Base-by-base conservation (phyloP, 164 flowering plant species). In the Vitis labrusca region DNA sequence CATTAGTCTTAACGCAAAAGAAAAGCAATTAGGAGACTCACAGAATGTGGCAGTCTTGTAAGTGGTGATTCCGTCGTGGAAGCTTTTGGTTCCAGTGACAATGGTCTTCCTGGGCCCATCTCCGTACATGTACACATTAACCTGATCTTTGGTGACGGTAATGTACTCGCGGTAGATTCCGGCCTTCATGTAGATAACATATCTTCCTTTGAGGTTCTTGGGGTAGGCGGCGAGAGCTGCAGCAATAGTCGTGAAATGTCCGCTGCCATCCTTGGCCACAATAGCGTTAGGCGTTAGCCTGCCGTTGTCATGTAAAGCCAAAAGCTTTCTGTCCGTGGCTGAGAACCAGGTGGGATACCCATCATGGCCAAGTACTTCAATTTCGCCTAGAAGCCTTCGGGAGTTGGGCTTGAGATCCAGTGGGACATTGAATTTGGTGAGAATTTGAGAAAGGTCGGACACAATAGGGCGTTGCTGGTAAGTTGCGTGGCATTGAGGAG, bases 251-350 rank as follows among this genome's bases (percentile, higher is more conserved):
- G 66, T 80, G 62, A 37, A 87, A 17, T 87, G 80, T 2, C 91
- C 89, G 17, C 79, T 81, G 0, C 93, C 93, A 66, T 89, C 91
- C 57, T 81, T 37, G 9, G 90, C 89, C 66, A 89, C 93, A 4
- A 85, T 83, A 8, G 73, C 87, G 58, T 85, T 69, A 3, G 92
- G 85, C 17, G 1, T 77, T 56, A 77, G 15, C 0, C 47, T 54
- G 1, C 30, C 73, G 0, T 56, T 71, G 19, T 19, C 52, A 0
- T 50, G 3, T 1, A 47, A 9, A 0, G 67, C 80, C 79, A 84
- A 65, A 1, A 87, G 77, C 73, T 66, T 76, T 10, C 88, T 59
- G 57, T 85, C 85, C 0, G 69, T 59, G 1, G 68, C 78, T 0
- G 79, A 47, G 14, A 83, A 9, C 91, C 91, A 85, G 0, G 61